Conservation (phyloP, 257 asterid genomes). For the Nicotiana noctiflora region DNA sequence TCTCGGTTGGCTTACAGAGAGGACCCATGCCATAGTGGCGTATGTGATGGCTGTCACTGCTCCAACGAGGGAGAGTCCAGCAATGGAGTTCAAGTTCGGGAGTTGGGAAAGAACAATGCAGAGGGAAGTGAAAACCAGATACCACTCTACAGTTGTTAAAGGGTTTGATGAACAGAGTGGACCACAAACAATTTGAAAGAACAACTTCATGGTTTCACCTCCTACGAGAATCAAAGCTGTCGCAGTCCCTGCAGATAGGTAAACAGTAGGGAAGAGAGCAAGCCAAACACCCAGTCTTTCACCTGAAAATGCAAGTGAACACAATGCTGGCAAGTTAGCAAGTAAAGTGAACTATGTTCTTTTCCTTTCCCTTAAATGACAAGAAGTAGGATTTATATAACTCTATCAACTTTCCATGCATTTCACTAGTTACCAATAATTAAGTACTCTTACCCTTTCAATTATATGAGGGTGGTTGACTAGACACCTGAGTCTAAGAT, state of each 20-base stretch:
- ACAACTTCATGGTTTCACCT: conserved; percentile 97
- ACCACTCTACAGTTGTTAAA: conserved; percentile 96
- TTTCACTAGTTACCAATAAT: background rate
- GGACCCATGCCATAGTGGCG: conserved; percentile 97
- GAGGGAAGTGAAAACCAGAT: conserved; percentile 86
- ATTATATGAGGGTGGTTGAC: background rate
- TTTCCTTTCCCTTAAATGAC: background rate
- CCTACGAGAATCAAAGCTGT: conserved; percentile 92
- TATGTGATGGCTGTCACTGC: conserved; percentile 92
- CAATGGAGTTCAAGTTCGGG: conserved; percentile 95
- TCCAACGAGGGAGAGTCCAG: conserved; percentile 93
- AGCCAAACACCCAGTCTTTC: conserved; percentile 95
- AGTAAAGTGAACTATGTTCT: background rate
- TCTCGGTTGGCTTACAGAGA: conserved; percentile 78
- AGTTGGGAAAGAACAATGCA: conserved; percentile 94
- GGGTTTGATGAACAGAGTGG: conserved; percentile 87
- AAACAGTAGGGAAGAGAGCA: conserved; percentile 94
- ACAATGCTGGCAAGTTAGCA: background rate
- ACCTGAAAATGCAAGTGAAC: conserved; percentile 34
- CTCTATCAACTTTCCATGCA: background rate
- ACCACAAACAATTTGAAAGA: conserved; percentile 92
- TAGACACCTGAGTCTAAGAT: background rate
- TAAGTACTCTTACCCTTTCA: background rate
- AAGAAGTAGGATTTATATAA: background rate
- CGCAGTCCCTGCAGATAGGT: conserved; percentile 95